phyloP scores from a whole-genome alignment of 305 asterid genomes.

The Nicotiana rustica region DNA sequence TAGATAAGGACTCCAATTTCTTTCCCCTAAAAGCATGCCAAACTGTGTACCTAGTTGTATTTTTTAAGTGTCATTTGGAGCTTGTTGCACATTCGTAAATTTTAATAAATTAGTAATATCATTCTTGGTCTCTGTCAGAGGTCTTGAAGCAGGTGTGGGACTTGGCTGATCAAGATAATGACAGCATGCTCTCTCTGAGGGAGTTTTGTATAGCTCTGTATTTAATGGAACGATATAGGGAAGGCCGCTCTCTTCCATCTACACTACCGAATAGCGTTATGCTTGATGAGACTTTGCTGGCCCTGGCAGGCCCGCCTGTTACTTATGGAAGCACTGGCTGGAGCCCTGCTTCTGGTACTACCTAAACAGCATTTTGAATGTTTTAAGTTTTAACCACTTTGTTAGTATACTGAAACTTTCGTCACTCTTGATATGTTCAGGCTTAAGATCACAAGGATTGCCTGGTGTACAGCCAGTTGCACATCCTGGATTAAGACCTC shows the following conservation, averaged over 20 bases:
- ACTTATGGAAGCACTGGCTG: slow-evolving; percentile 69
- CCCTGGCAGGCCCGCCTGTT: slow-evolving; percentile 87
- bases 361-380: slow-evolving; percentile 35
- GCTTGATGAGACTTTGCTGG: slow-evolving; percentile 77
- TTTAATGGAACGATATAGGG: slow-evolving; percentile 90
- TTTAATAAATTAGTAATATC: slow-evolving; percentile 37
- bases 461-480: slow-evolving; percentile 61
- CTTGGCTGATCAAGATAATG: slow-evolving; percentile 91
- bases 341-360: slow-evolving; percentile 69
- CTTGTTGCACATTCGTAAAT: slow-evolving; percentile 2
- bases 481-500: slow-evolving; percentile 73
- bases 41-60: not conserved
- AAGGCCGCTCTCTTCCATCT: slow-evolving; percentile 78
- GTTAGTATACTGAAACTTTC: slow-evolving; percentile 27
- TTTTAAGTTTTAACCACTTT: slow-evolving; percentile 33
- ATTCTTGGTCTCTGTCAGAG: slow-evolving; percentile 65
- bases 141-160: slow-evolving; percentile 98
- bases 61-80: not conserved
- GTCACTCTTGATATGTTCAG: slow-evolving; percentile 51
- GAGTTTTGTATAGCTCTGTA: slow-evolving; percentile 92
- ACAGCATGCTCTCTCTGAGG: slow-evolving; percentile 93
- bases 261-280: slow-evolving; percentile 75
- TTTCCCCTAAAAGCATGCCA: not conserved
- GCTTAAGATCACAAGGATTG: slow-evolving; percentile 68
- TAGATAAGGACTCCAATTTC: not conserved